Percentiles rank a stretch among this genome's conserved stretches.
Conservation (phyloP, 306 rosid species). For the Astragalus membranaceus region DNA sequence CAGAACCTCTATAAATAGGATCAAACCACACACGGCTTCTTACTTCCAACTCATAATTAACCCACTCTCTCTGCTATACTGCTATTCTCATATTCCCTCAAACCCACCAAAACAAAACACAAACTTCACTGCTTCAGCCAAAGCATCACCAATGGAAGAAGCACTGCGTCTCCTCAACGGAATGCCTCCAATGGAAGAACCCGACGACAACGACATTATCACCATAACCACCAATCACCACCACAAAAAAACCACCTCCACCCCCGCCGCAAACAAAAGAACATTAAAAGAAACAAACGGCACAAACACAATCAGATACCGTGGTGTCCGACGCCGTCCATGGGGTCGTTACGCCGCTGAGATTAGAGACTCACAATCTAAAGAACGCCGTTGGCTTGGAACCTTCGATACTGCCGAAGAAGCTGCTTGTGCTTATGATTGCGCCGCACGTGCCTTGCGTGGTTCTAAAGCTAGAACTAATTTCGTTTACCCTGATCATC, state of each 20-base stretch:
- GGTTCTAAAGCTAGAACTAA: slow-evolving; percentile 84
- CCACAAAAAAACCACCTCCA: neutral
- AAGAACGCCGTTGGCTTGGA: slow-evolving; percentile 92
- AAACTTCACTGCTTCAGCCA: neutral
- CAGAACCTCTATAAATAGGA: neutral
- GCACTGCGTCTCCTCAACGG: slow-evolving; percentile 52
- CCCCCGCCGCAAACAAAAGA: slow-evolving; percentile 8
- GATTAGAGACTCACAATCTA: slow-evolving; percentile 80
- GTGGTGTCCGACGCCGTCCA: slow-evolving; percentile 85
- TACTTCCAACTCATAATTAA: neutral
- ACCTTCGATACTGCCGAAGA: slow-evolving; percentile 95
- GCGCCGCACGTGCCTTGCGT: slow-evolving; percentile 87
- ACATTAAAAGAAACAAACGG: neutral
- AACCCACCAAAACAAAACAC: no score
- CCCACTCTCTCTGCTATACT: no score
- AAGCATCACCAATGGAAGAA: slow-evolving; percentile 45
- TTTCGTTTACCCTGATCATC: slow-evolving; percentile 47
- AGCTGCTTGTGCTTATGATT: slow-evolving; percentile 90
- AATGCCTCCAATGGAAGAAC: slow-evolving; percentile 15
- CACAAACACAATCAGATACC: slow-evolving; percentile 41
- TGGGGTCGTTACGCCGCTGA: slow-evolving; percentile 99
- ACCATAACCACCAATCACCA: neutral
- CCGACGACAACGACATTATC: neutral
- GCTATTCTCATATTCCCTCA: no score
- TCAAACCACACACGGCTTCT: neutral